A percentile compares a stretch with the other conserved stretches of the same genome.
phyloP scores from a whole-genome alignment of 345 rosid genomes.

The Schrenkiella parvula region DNA sequence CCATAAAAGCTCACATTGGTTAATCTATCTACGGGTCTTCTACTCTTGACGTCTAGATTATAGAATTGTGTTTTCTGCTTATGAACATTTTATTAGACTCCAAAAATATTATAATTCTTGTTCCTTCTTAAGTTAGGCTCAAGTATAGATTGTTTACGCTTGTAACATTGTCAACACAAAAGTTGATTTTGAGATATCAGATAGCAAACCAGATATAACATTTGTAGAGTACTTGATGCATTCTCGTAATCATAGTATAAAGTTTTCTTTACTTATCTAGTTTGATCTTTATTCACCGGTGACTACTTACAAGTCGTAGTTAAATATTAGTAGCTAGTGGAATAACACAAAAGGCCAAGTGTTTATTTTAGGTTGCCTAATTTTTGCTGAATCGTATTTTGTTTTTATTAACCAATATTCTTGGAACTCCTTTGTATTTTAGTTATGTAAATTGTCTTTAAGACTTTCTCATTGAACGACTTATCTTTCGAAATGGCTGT shows the following conservation, averaged over 20 bases:
- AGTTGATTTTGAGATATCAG: too few relatives aligned
- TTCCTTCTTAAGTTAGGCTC: background rate
- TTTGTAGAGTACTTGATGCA: background rate
- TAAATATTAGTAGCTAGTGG: background rate
- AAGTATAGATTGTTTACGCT: too few relatives aligned
- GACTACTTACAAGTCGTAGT: background rate
- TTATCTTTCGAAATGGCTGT: background rate
- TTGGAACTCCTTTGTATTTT: constrained; percentile 11
- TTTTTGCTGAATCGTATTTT: constrained; percentile 31
- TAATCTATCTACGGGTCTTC: background rate
- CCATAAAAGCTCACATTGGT: background rate
- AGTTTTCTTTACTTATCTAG: background rate
- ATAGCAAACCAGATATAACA: too few relatives aligned
- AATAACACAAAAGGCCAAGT: constrained; percentile 27
- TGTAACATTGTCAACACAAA: background rate
- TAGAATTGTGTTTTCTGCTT: background rate
- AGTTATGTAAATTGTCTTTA: background rate
- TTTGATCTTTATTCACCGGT: background rate
- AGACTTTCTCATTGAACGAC: constrained; percentile 14
- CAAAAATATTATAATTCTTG: background rate
- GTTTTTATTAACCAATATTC: constrained; percentile 18
- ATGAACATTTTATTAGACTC: background rate
- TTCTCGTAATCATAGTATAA: background rate
- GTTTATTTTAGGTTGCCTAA: constrained; percentile 34
- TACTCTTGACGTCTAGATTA: background rate